Base-by-base conservation (phyloP, 2,329 filamentous ascomycete genomes). In the Talaromyces sp. region DNA sequence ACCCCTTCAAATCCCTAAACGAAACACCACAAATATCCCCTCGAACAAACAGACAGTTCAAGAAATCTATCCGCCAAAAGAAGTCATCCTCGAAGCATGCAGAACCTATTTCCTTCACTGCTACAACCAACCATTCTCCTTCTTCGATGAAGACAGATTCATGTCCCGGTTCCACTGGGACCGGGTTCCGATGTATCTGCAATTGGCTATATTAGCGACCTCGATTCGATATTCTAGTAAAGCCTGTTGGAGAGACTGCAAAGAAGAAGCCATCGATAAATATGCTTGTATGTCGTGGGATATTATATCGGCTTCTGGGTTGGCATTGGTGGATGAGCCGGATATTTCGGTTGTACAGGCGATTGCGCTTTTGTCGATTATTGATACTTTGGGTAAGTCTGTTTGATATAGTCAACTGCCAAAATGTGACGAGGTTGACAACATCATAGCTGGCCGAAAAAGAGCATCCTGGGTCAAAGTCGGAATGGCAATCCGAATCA, bases 401-500 rank as follows among this genome's bases (percentile, higher is more conserved):
- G 0, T 45, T 9, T 45, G 19, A 45, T 22, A 45, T 4, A 3
- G 16, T 10, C 41, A 2, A 9, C 47, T 50, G 3, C 13, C 22
- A 4, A 4, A 16, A 8, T 73, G 78, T 48, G 76, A 79, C 43
- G 75, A 75, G 69, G 63, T 70, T 52, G n/a, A 37, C 14, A 37
- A 56, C 0, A 14, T 37, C 7, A 50, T 22, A 48, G 60, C 47
- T 9, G 47, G 60, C 22, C 60, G 47, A 19, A 62, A 62, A 54
- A 43, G 47, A 54, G 60, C 60, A 3, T 52, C 60, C 13, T 62
- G 60, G 60, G 60, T 62, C 33, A 62, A 41, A 24, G 64, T 69
- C n/a, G 66, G 65, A 3, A 47, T 68, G 19, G 61, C 68, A 3
- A 64, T 78, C 71, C 94, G 91, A 57, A 94, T 85, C 75, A 93